Conservation (phyloP, 2,329 filamentous ascomycete genomes). For the Monosporascus sp. region DNA sequence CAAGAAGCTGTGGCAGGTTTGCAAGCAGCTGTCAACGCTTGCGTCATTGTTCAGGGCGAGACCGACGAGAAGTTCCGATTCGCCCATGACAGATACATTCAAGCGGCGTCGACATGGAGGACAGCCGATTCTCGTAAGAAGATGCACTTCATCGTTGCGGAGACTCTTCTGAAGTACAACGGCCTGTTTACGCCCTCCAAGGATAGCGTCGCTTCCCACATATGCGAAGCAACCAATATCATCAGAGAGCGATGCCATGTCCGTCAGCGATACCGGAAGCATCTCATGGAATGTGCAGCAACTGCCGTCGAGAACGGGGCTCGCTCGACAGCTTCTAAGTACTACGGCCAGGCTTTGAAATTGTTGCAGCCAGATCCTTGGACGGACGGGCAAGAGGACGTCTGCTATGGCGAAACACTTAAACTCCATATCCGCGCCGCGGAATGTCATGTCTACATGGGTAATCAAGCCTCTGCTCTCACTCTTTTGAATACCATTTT, state of each 20-base stretch:
- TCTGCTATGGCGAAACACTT: conserved; percentile 80
- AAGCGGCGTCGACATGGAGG: conserved; percentile 64
- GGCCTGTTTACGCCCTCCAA: conserved; percentile 54
- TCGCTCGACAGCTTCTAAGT: conserved; percentile 73
- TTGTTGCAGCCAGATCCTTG: conserved; percentile 79
- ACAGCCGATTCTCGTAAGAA: conserved; percentile 60
- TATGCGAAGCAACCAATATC: conserved; percentile 70
- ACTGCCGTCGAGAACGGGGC: conserved; percentile 78
- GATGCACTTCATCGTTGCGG: conserved; percentile 89
- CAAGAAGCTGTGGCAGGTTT: conserved; percentile 69
- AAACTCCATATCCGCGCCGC: conserved; percentile 72
- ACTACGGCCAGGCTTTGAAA: conserved; percentile 69
- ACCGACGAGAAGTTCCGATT: conserved; percentile 85
- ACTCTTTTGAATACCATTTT: conserved; percentile 67
- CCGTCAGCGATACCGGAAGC: conserved; percentile 63
- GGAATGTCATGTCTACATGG: conserved; percentile 77
- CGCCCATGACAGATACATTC: conserved; percentile 79
- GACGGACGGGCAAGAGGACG: conserved; percentile 63
- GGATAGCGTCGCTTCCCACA: conserved; percentile 74
- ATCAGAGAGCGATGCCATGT: conserved; percentile 60
- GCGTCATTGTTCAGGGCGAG: conserved; percentile 74
- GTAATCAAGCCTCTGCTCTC: conserved; percentile 62
- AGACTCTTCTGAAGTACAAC: conserved; percentile 71
- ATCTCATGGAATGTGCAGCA: conserved; percentile 74
- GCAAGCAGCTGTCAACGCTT: conserved; percentile 75